These are phyloP conservation scores for Forsythia suspensa DNA, from an alignment of 257 asterid species.

Conservation along the genomic window DNA sequence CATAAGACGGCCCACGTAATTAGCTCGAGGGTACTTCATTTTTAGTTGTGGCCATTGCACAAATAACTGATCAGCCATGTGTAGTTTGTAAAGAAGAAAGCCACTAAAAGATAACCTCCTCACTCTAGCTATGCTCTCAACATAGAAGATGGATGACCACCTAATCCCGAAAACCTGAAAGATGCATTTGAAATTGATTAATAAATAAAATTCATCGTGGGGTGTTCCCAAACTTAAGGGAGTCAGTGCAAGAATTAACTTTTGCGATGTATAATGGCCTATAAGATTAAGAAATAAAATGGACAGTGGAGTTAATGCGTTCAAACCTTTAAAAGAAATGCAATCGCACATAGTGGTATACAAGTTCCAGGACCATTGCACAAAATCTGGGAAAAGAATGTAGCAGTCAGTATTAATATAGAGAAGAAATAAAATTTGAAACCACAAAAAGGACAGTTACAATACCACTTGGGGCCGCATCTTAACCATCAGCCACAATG, in stretches of 20 bases:
- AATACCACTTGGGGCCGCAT: conserved; percentile 95
- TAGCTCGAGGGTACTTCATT: conserved; percentile 75
- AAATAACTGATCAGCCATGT: conserved; percentile 81
- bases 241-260: conserved; percentile 10
- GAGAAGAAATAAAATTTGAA: neutral
- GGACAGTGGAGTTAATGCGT: neutral
- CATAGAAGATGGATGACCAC: conserved; percentile 86
- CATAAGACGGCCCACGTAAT: conserved; percentile 83
- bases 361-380: conserved; percentile 99
- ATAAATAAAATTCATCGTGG: neutral
- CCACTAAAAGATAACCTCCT: conserved; percentile 85
- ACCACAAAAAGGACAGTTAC: conserved; percentile 1
- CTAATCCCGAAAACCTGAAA: conserved; percentile 73
- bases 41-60: conserved; percentile 95
- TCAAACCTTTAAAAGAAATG: conserved; percentile 77
- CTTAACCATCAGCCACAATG: conserved; percentile 86
- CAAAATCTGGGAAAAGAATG: conserved; percentile 49
- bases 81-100: conserved; percentile 75
- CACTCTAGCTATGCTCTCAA: conserved; percentile 97
- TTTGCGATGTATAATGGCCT: conserved; percentile 18
- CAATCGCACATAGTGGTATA: conserved; percentile 72
- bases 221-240: neutral
- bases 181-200: conserved; percentile 9
- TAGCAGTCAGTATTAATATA: neutral
- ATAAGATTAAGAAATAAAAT: neutral